Evolutionary conservation across 306 rosid species (phyloP).

Genomic region (Oemleria cerasiformis): DNA sequence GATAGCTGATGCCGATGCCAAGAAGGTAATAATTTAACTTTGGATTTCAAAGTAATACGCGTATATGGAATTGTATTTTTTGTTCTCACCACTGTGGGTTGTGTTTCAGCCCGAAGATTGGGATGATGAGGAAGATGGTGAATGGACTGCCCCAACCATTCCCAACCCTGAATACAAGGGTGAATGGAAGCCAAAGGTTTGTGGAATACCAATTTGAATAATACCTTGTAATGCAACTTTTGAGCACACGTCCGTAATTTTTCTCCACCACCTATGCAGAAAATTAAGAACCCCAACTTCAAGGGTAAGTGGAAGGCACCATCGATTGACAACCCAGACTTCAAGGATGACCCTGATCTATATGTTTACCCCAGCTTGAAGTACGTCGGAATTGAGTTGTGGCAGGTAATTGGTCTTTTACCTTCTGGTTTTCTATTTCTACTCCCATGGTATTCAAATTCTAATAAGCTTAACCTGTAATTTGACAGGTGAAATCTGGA

Average conservation of each 20-base stretch:
- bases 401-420: constrained; percentile 66
- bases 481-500: constrained; percentile 93
- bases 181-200: constrained; percentile 92
- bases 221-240: neutral
- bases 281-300: constrained; percentile 93
- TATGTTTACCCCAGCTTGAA: constrained; percentile 91
- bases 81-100: constrained; percentile 24
- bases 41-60: neutral
- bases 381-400: constrained; percentile 94
- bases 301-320: constrained; percentile 99
- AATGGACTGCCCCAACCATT: constrained; percentile 96
- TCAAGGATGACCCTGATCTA: constrained; percentile 90
- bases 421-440: neutral
- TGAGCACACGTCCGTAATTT: constrained; percentile 16
- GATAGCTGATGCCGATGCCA: constrained; percentile 83
- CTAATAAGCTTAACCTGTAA: constrained; percentile 25
- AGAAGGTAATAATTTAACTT: constrained; percentile 50
- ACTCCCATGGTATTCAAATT: constrained; percentile 6
- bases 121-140: constrained; percentile 99
- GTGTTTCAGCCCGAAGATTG: constrained; percentile 88
- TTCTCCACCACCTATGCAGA: constrained; percentile 37
- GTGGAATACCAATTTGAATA: constrained; percentile 19
- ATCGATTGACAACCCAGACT: constrained; percentile 92
- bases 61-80: neutral
- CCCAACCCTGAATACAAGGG: constrained; percentile 98